Conservation (phyloP, 306 rosid species). For the Cyamopsis tetragonoloba region DNA sequence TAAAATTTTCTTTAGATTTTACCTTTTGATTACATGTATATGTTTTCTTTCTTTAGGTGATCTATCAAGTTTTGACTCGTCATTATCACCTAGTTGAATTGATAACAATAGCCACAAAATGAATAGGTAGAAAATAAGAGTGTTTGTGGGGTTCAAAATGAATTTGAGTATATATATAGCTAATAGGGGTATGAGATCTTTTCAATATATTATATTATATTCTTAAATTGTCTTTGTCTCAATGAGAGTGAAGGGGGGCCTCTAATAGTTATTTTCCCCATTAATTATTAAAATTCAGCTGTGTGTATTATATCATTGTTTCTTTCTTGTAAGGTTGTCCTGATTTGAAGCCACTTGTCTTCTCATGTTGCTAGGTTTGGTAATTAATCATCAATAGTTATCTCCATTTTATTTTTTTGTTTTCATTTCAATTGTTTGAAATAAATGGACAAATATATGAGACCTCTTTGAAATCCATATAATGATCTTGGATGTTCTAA, state of each 20-base stretch:
- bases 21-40: constrained; percentile 34
- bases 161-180: too few species aligned
- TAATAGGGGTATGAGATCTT: constrained; percentile 27
- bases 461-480: constrained; percentile 33
- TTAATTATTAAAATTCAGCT: constrained; percentile 31
- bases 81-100: constrained; percentile 26
- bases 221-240: constrained; percentile 57
- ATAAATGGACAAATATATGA: constrained; percentile 48
- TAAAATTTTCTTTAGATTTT: constrained; percentile 25
- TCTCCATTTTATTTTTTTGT: constrained; percentile 39
- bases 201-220: constrained; percentile 35
- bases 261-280: background rate
- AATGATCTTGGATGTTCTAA: constrained; percentile 36
- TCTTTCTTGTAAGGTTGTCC: constrained; percentile 49
- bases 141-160: constrained; percentile 31
- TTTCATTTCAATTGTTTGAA: constrained; percentile 41
- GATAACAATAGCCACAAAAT: constrained; percentile 23
- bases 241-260: constrained; percentile 28
- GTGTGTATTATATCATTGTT: constrained; percentile 52
- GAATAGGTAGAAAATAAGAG: constrained; percentile 29
- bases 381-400: constrained; percentile 26
- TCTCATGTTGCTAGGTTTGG: constrained; percentile 44
- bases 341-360: constrained; percentile 55
- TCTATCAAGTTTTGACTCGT: constrained; percentile 35
- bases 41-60: constrained; percentile 17